These are phyloP conservation scores for Pleurotus cornucopiae DNA, from an alignment of 768 basidiomycete species.

Conservation along the genomic window DNA sequence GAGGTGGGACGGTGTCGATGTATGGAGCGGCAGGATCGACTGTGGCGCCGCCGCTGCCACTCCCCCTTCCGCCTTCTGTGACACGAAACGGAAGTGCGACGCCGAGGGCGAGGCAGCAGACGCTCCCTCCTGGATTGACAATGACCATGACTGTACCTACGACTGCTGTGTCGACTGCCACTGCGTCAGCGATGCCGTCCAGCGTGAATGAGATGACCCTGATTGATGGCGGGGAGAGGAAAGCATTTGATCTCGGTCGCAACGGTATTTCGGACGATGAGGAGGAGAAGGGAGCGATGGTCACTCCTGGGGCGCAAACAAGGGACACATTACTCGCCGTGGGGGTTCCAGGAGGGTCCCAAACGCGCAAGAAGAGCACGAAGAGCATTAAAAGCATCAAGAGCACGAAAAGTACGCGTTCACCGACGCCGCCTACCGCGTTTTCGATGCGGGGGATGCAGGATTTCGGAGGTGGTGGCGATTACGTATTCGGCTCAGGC, in stretches of 20 bases:
- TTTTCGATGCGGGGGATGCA: too few relatives aligned
- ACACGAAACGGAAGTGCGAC: not conserved
- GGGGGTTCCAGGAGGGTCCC: not conserved
- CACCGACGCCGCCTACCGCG: too few relatives aligned
- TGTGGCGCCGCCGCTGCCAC: not conserved
- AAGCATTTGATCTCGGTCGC: not conserved
- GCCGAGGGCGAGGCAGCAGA: not conserved
- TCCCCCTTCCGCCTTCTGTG: not conserved
- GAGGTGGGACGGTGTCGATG: too few relatives aligned
- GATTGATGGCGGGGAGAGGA: not conserved
- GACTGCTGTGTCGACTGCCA: not conserved
- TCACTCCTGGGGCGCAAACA: not conserved
- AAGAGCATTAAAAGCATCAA: too few relatives aligned
- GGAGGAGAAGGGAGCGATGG: not conserved
- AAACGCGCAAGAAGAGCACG: too few relatives aligned
- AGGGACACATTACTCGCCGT: not conserved
- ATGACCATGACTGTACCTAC: not conserved
- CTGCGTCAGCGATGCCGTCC: not conserved
- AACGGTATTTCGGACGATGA: not conserved
- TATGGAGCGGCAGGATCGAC: too few relatives aligned
- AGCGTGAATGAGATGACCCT: not conserved
- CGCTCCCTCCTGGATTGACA: not conserved
- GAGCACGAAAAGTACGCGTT: too few relatives aligned
- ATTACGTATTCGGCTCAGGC: too few relatives aligned
- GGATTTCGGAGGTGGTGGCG: too few relatives aligned